Conservation (phyloP, 2,329 filamentous ascomycete species). For the Penicillium sp. region DNA sequence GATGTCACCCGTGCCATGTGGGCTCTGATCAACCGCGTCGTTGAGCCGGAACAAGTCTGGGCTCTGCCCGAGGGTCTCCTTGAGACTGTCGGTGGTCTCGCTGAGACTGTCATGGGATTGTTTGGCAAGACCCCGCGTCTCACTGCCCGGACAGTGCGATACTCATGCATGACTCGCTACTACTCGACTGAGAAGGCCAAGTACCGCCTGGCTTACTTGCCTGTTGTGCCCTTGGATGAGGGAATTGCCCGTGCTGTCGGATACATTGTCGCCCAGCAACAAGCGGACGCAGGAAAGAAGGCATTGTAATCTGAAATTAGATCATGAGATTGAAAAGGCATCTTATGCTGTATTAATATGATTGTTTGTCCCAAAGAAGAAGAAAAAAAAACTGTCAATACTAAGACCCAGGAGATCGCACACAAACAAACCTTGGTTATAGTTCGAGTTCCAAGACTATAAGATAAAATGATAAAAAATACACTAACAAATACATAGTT, state of each 20-base stretch:
- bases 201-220: conserved; percentile 45
- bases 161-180: conserved; percentile 51
- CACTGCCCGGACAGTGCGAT: conserved; percentile 46
- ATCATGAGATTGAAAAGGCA: conserved; percentile 11
- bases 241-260: conserved; percentile 49
- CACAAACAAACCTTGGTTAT: too few relatives aligned
- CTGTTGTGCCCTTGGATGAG: conserved; percentile 49
- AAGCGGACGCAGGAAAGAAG: conserved; percentile 42
- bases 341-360: conserved; percentile 25
- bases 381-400: too few relatives aligned
- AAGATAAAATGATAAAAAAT: too few relatives aligned
- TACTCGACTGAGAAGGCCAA: conserved; percentile 51
- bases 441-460: too few relatives aligned
- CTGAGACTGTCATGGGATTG: conserved; percentile 45
- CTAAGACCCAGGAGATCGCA: too few relatives aligned
- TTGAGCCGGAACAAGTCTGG: conserved; percentile 46
- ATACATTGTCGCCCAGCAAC: conserved; percentile 39
- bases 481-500: too few relatives aligned
- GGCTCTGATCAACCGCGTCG: conserved; percentile 51
- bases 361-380: background rate
- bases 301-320: conserved; percentile 29
- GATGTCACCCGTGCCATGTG: conserved; percentile 80
- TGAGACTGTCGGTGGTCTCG: conserved; percentile 41
- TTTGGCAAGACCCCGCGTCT: conserved; percentile 49
- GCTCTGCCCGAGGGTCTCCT: conserved; percentile 43